Evolutionary conservation across 2,329 filamentous ascomycete species (phyloP).

Genomic region (Geosmithia flava): DNA sequence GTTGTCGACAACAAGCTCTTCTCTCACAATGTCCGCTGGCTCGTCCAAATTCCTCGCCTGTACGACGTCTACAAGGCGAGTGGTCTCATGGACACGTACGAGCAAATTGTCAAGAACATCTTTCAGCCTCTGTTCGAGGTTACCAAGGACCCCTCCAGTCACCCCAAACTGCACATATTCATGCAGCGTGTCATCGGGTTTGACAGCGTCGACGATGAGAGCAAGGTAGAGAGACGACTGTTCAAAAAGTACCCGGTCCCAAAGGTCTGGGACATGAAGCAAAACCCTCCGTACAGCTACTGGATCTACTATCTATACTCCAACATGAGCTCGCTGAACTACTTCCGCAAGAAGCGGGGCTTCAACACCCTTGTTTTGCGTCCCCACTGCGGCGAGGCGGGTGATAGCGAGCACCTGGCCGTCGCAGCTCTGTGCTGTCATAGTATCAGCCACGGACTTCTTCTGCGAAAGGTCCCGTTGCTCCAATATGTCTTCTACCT

Average conservation of each 20-base stretch:
- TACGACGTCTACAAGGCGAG: slow-evolving; percentile 94
- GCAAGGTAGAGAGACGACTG: slow-evolving; percentile 87
- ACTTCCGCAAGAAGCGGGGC: slow-evolving; percentile 78
- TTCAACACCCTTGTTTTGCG: slow-evolving; percentile 93
- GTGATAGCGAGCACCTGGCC: slow-evolving; percentile 90
- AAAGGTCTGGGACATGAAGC: slow-evolving; percentile 75
- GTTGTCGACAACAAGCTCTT: slow-evolving; percentile 97
- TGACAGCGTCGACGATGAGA: slow-evolving; percentile 96
- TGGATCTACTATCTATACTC: slow-evolving; percentile 98
- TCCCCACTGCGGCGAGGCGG: slow-evolving; percentile 92
- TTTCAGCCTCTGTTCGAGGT: slow-evolving; percentile 94
- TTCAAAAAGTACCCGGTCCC: slow-evolving; percentile 93
- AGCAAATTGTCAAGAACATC: slow-evolving; percentile 80
- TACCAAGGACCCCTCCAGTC: slow-evolving; percentile 71
- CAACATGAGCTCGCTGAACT: slow-evolving; percentile 86
- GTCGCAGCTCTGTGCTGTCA: slow-evolving; percentile 86
- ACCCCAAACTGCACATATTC: slow-evolving; percentile 91
- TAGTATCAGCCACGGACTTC: slow-evolving; percentile 89
- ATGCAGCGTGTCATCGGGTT: slow-evolving; percentile 92
- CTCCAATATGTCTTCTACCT: slow-evolving; percentile 97
- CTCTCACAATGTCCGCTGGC: slow-evolving; percentile 94
- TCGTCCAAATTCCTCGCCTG: slow-evolving; percentile 87
- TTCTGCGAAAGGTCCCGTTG: slow-evolving; percentile 86
- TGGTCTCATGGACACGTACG: slow-evolving; percentile 76
- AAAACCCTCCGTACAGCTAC: slow-evolving; percentile 97